Base-by-base conservation (phyloP, 768 basidiomycete genomes). In the Suillus tomentosus region DNA sequence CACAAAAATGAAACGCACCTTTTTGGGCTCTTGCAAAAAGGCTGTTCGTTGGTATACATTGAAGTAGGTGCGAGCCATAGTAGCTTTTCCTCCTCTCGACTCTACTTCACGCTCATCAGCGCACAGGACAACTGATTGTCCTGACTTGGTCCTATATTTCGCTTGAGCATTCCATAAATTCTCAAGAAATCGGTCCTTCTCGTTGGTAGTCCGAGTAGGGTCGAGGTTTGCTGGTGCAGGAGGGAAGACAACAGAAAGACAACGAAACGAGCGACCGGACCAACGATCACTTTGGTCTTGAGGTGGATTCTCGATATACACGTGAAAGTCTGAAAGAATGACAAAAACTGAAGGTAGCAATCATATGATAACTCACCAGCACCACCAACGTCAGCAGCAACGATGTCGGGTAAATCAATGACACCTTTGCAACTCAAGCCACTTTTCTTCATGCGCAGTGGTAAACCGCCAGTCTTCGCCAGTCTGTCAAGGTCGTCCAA, bases 151-250 rank as follows among this genome's bases (percentile, higher is more conserved):
- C 63, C 95, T 82, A 68, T 90, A 90, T 55, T 82, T 86, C 9
- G 94, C 94, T 73, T 98, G 95, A 27, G 88, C 88, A 50, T 84
- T 84, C 95, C 95, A 98, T 13, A 98, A 77, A 72, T 94, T 95
- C 67, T 94, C 88, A 39, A 98, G 76, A 72, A 98, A 98, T 10
- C 90, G 85, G 47, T 82, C 82, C 76, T 96, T 96, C 73, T 92
- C 91, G 8, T 72, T 73, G 62, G 85, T 82, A 5, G 87, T 85
- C 61, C 85, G 82, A 0, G 79, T 76, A 19, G 91, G 90, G 70
- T 94, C 90, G 40, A 90, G 72, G 63, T 87, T 86, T 51, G 85
- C 72, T 0, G 89, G 80, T 39, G 83, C 78, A 36, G 93, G 91
- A 3, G 94, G 92, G 63, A 86, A 84, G 9, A 95, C 93, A 8